phyloP scores from a whole-genome alignment of 2,329 filamentous ascomycete genomes.

The Bipolaris victoriae region DNA sequence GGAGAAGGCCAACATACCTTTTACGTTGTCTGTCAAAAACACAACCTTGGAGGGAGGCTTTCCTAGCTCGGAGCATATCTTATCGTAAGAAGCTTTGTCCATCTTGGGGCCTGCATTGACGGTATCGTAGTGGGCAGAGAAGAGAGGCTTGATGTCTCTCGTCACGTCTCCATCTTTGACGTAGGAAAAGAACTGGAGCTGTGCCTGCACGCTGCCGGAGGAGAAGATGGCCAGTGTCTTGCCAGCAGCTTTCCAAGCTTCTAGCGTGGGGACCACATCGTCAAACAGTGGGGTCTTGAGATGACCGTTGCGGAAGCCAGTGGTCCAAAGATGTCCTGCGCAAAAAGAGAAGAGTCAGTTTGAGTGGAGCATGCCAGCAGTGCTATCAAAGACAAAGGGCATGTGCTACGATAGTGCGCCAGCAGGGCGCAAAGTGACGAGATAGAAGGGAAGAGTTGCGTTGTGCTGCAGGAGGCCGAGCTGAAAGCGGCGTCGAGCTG shows the following conservation, averaged over 20 bases:
- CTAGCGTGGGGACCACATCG: conserved; percentile 71
- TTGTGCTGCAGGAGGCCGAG: not conserved
- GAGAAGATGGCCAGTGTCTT: conserved; percentile 76
- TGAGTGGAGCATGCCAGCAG: conserved; percentile 6
- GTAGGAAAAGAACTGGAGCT: conserved; percentile 79
- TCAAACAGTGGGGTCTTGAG: conserved; percentile 75
- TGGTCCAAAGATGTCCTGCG: conserved; percentile 72
- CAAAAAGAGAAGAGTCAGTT: conserved; percentile 27
- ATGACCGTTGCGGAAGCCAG: conserved; percentile 72
- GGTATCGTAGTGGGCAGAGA: conserved; percentile 68
- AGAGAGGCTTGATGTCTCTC: conserved; percentile 50
- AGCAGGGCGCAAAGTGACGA: conserved; percentile 1
- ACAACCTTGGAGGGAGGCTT: conserved; percentile 63
- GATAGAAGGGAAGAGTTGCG: conserved; percentile 9
- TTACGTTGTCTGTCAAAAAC: conserved; percentile 83
- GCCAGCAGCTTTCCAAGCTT: conserved; percentile 62
- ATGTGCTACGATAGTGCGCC: conserved; percentile 5
- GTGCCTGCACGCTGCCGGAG: conserved; percentile 78
- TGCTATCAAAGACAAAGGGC: conserved; percentile 15
- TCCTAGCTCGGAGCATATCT: conserved; percentile 61
- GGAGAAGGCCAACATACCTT: conserved; percentile 46
- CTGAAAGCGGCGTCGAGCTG: conserved; percentile 16
- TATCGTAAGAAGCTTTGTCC: conserved; percentile 69
- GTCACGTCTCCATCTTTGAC: conserved; percentile 48
- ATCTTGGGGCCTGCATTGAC: conserved; percentile 79